phyloP scores from a whole-genome alignment of 495 filamentous ascomycete genomes.

The Tuber aestivum region DNA sequence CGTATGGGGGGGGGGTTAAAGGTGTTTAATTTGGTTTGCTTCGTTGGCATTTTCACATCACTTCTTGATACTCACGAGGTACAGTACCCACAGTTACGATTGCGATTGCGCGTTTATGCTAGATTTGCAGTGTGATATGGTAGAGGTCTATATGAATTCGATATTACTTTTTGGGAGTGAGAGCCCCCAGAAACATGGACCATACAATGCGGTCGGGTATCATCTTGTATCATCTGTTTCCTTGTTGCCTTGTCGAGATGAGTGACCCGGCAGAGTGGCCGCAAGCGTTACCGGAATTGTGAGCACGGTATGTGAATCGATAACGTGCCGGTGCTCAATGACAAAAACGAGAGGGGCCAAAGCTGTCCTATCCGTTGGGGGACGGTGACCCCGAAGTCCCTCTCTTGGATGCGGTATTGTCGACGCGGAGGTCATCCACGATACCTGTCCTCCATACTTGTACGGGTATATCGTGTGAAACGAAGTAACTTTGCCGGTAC shows the following conservation, averaged over 20 bases:
- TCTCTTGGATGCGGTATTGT: background rate
- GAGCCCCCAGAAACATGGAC: background rate
- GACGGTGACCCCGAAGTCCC: background rate
- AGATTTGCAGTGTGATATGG: background rate
- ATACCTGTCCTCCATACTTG: background rate
- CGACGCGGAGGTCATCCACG: background rate
- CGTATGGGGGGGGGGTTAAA: background rate
- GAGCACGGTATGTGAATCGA: background rate
- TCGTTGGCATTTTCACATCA: conserved; percentile 4
- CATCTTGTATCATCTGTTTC: background rate
- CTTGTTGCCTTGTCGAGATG: background rate
- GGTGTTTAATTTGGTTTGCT: conserved; percentile 5
- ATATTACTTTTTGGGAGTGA: conserved; percentile 1
- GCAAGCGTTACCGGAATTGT: background rate
- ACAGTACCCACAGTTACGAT: background rate
- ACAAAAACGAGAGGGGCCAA: background rate
- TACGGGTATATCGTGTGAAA: background rate
- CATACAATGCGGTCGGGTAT: background rate
- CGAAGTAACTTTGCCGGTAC: conserved; percentile 16
- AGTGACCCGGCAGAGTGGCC: background rate
- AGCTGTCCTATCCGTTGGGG: background rate
- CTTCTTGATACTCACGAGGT: conserved; percentile 5
- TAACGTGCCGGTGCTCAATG: background rate
- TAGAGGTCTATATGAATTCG: conserved; percentile 4
- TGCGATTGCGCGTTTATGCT: conserved; percentile 4